phyloP scores from a whole-genome alignment of 2,329 filamentous ascomycete species.

The Aspergillus sp. region DNA sequence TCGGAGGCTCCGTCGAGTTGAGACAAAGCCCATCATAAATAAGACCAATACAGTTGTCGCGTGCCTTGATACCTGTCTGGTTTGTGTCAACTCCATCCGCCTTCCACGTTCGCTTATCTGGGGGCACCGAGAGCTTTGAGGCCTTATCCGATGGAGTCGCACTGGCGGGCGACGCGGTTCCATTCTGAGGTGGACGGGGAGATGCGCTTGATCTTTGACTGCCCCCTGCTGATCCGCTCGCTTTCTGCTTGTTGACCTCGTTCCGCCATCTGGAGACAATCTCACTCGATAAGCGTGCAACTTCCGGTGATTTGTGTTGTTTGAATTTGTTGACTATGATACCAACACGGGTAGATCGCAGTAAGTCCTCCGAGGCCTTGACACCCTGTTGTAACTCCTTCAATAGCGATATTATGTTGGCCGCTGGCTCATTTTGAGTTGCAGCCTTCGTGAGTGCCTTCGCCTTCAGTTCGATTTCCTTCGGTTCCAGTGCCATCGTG shows the following conservation, averaged over 20 bases:
- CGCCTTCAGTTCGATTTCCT: constrained; percentile 75
- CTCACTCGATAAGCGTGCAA: constrained; percentile 73
- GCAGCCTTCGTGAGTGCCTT: constrained; percentile 80
- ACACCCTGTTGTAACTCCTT: constrained; percentile 78
- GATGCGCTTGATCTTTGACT: constrained; percentile 40
- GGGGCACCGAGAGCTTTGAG: constrained; percentile 56
- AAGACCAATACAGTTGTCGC: constrained; percentile 84
- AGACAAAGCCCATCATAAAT: constrained; percentile 90
- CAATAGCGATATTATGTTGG: constrained; percentile 71
- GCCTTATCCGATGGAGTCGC: constrained; percentile 49
- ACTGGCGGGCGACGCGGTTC: constrained; percentile 51
- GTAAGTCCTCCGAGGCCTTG: constrained; percentile 80
- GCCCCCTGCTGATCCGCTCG: constrained; percentile 39
- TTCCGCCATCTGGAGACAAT: constrained; percentile 70
- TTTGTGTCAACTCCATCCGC: constrained; percentile 77
- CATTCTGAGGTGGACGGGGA: constrained; percentile 50
- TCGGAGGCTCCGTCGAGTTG: constrained; percentile 60
- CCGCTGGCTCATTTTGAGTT: constrained; percentile 69
- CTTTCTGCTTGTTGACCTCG: constrained; percentile 51
- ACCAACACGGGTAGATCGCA: constrained; percentile 89
- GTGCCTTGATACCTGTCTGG: constrained; percentile 69
- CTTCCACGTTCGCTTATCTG: constrained; percentile 78
- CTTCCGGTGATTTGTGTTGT: constrained; percentile 69
- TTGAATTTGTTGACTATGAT: constrained; percentile 86
- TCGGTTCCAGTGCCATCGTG: constrained; percentile 66